phyloP scores from a whole-genome alignment of 345 rosid genomes.

The Populus nigra region DNA sequence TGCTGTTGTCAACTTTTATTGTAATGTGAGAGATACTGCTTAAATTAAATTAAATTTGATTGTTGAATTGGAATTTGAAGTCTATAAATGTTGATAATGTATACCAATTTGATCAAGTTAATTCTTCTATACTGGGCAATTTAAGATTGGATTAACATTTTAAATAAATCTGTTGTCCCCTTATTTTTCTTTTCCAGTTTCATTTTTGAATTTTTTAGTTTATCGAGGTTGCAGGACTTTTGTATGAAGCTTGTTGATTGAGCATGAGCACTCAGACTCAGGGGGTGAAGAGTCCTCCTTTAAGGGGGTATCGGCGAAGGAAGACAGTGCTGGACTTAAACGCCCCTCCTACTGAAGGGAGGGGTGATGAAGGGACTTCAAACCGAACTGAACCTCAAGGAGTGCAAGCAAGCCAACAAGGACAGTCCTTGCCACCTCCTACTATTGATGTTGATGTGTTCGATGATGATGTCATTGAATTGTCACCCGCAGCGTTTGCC shows the following conservation, averaged over 20 bases:
- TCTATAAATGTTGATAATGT: too few relatives aligned
- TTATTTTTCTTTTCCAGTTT: too few relatives aligned
- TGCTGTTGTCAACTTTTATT: too few relatives aligned
- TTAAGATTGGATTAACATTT: too few relatives aligned
- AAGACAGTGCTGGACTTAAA: constrained; percentile 48
- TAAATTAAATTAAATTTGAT: too few relatives aligned
- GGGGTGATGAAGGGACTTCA: constrained; percentile 60
- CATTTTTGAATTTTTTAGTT: background rate
- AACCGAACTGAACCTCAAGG: constrained; percentile 22
- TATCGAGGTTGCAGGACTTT: constrained; percentile 4
- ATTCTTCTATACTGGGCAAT: too few relatives aligned
- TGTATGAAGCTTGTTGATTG: background rate
- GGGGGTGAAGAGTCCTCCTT: constrained; percentile 32
- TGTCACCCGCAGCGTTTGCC: constrained; percentile 73
- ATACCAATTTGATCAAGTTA: too few relatives aligned
- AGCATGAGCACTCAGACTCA: constrained; percentile 45
- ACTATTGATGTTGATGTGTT: constrained; percentile 69
- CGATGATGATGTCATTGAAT: constrained; percentile 79
- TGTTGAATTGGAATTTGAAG: too few relatives aligned
- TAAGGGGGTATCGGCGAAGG: constrained; percentile 56
- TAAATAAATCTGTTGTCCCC: too few relatives aligned
- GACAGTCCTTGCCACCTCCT: constrained; percentile 26
- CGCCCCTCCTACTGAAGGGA: constrained; percentile 47
- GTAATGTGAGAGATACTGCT: too few relatives aligned
- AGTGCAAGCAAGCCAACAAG: constrained; percentile 28